phyloP scores from a whole-genome alignment of 257 asterid genomes.

The Schizonepeta tenuifolia region DNA sequence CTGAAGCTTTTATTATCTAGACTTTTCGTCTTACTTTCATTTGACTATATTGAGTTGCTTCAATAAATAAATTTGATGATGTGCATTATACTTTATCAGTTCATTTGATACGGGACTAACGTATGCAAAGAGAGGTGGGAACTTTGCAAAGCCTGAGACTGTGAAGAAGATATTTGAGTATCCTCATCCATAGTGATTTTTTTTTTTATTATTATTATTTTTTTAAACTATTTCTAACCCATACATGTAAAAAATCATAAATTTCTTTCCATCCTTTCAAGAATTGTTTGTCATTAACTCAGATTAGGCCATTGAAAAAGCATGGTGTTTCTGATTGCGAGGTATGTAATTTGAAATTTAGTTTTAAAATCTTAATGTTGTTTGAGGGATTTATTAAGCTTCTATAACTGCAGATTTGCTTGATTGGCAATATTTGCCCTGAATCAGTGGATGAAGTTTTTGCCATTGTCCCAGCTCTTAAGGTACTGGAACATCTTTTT shows the following conservation, averaged over 20 bases:
- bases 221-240: neutral
- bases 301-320: conserved; percentile 67
- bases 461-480: conserved; percentile 77
- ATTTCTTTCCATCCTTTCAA: conserved; percentile 18
- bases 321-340: conserved; percentile 76
- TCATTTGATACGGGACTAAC: conserved; percentile 77
- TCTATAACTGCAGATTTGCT: conserved; percentile 63
- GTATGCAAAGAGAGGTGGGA: conserved; percentile 71
- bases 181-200: conserved; percentile 49
- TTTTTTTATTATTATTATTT: neutral
- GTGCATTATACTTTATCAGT: conserved; percentile 47
- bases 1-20: conserved; percentile 25
- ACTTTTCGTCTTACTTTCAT: neutral
- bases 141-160: conserved; percentile 51
- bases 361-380: conserved; percentile 23
- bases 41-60: conserved; percentile 23
- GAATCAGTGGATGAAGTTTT: conserved; percentile 89
- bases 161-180: conserved; percentile 76
- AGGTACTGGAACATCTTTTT: conserved; percentile 54
- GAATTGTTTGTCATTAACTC: conserved; percentile 62
- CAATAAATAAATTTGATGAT: no score
- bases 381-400: conserved; percentile 31
- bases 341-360: conserved; percentile 53
- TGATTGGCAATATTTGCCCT: conserved; percentile 69
- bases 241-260: neutral